Evolutionary conservation across 345 rosid genomes (phyloP), one percentile per base, ranked within the genome.

Genomic region (Populus ilicifolia): DNA sequence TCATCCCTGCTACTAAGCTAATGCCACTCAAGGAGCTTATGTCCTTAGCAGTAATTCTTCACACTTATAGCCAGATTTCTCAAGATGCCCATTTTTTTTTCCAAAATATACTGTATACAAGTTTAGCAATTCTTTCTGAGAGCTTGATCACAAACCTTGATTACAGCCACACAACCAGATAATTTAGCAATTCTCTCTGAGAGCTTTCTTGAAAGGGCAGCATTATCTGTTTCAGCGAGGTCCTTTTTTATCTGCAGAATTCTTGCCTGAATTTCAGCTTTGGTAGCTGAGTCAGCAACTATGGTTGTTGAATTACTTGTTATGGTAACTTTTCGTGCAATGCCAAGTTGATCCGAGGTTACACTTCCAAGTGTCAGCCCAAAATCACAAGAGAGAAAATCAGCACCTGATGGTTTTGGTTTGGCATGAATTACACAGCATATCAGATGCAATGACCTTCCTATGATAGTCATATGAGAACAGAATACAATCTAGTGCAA

Each of bases 341-440:
- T 78, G 43, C 98, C 99, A 66, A 95, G 94, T 86, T 95, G 96
- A 88, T 94, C 99, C 29, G 97, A 91, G 80, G 97, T 94, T 79
- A 85, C 87, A 36, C 80, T 87, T 43, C 86, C 73, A 38, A 93
- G 91, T 27, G 77, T 67, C 81, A 88, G 79, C 75, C 95, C 97
- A 79, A 94, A 70, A 65, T 94, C 98, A 74, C 94, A 93, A n/a
- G 86, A 84, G 35, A 93, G 86, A 83, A 88, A 94, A 85, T 94
- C 98, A 79, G 95, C 98, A 79, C 97, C 95, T 94, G 85, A 43
- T 43, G 43, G 69, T 38, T 48, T 66, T 71, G 18, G 71, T 64
- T 84, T 69, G 52, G 75, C 39, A 61, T 77, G 54, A 36, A 54
- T 69, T 21, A 54, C 38, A 62, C 17, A 75, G 17, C 59, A 64